Evolutionary conservation across 176 grass and related monocot species (phyloP), one percentile per base, ranked within the genome.

Genomic region (Carex myosuroides): DNA sequence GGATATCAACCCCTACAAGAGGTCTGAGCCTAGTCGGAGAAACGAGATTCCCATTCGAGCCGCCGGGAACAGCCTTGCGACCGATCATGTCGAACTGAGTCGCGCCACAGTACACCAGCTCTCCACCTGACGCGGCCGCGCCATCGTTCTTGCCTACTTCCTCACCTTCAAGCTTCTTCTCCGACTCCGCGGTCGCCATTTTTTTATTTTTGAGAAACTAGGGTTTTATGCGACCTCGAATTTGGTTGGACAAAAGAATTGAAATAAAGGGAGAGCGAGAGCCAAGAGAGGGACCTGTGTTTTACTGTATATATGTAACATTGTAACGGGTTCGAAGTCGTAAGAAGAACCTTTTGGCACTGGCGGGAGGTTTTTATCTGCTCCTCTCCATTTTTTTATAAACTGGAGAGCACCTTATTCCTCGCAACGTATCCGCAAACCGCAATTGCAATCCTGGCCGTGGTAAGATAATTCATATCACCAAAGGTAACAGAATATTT

Each of bases 41-140:
- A 20, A 90, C 88, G 12, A 99, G 88, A 77, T 99, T 99, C 0
- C 85, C 87, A 57, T 75, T 85, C 63, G 22, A 42, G 62, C 65
- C 81, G 24, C 86, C 83, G n/a, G 80, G 13, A 16, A 50, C 46
- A 50, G 10, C 70, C 86, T 95, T 95, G 21, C 89, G 86, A 52
- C 91, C 93, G 75, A 99, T 85, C 84, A 64, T 13, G 14, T 94
- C 93, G 72, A 92, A 99, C 78, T 60, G 86, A 60, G 96, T 99
- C 18, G 81, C 89, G 13, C 96, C 93, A 72, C 96, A 99, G 83
- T 92, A 99, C 29, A 99, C 81, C 64, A 99, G 80, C 89, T 95
- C 96, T 60, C 95, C 89, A 13, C 89, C 85, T 8, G 73, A 79
- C 4, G 60, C 57, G 8, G 9, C 70, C 30, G 33, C 66, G 10